Conservation (phyloP, 352 stramenopile species). For the Phytophthora melonis region DNA sequence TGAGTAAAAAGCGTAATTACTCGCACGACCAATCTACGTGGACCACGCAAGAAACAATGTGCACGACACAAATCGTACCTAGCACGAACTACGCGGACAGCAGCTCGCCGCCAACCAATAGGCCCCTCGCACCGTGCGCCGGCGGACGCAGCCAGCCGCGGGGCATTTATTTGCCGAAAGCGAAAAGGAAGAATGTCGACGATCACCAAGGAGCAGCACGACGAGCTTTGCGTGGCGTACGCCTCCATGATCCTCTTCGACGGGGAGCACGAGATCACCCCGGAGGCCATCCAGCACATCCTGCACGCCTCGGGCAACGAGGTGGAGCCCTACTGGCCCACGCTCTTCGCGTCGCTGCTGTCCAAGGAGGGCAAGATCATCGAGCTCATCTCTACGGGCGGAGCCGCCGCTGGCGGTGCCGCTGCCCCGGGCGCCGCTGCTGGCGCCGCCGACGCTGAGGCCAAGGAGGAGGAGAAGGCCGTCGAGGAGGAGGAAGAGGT, state of each 20-base stretch:
- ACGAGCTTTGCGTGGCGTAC: constrained; percentile 88
- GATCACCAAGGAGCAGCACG: constrained; percentile 88
- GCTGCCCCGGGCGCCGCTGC: constrained; percentile 48
- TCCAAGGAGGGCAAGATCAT: constrained; percentile 84
- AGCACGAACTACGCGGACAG: constrained; percentile 11
- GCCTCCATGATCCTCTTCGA: constrained; percentile 88
- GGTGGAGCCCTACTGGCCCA: constrained; percentile 88
- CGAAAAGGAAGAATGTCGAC: constrained; percentile 69
- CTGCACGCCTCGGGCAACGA: constrained; percentile 85
- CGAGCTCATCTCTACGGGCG: constrained; percentile 81
- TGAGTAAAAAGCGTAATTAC: constrained; percentile 39
- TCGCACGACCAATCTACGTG: constrained; percentile 8
- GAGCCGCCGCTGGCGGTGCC: constrained; percentile 51
- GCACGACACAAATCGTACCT: constrained; percentile 28
- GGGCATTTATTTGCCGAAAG: constrained; percentile 61
- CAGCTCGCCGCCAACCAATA: constrained; percentile 49
- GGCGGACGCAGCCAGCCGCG: not conserved
- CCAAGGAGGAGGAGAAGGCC: too few relatives aligned
- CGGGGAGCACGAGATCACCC: constrained; percentile 84
- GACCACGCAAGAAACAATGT: not conserved
- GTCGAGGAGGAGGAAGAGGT: too few relatives aligned
- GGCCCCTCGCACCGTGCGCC: constrained; percentile 12
- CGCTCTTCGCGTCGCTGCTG: constrained; percentile 74
- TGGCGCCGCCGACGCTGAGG: constrained; percentile 38
- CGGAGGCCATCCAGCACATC: constrained; percentile 70